These are phyloP conservation scores for Serendipita sp. DNA, from an alignment of 1,284 basidiomycete species.

Conservation along the genomic window DNA sequence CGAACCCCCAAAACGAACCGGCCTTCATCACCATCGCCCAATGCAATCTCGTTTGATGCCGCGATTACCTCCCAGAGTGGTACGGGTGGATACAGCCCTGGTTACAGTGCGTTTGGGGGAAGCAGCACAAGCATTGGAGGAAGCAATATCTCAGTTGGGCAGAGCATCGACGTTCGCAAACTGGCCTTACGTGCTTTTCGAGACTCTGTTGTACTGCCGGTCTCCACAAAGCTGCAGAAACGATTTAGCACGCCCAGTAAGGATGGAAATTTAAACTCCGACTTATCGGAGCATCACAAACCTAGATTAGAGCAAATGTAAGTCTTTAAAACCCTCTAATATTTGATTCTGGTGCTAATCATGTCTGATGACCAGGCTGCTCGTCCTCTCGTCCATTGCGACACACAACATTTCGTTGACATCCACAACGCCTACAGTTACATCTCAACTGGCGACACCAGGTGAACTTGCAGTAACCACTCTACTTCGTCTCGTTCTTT, in stretches of 20 bases:
- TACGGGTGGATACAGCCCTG: too few species aligned
- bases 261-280: conserved; percentile 33
- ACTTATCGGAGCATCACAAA: conserved; percentile 37
- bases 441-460: conserved; percentile 29
- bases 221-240: conserved; percentile 39
- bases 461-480: conserved; percentile 51
- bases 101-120: too few species aligned
- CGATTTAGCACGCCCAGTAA: conserved; percentile 36
- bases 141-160: too few species aligned
- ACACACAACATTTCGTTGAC: conserved; percentile 36
- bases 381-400: conserved; percentile 55
- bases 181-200: conserved; percentile 70
- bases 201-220: conserved; percentile 58
- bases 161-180: conserved; percentile 62
- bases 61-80: too few species aligned
- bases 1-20: conserved; percentile 47
- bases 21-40: conserved; percentile 16
- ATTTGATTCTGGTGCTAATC: not conserved
- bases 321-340: conserved; percentile 33
- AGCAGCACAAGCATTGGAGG: too few species aligned
- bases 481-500: conserved; percentile 44
- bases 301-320: conserved; percentile 26
- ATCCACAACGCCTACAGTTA: conserved; percentile 33
- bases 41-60: too few species aligned
- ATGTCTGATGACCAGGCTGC: conserved; percentile 36